A percentile compares a stretch with the other conserved stretches of the same genome.
Conservation (phyloP, 805 yeast genomes). For the Nakazawaea populi region DNA sequence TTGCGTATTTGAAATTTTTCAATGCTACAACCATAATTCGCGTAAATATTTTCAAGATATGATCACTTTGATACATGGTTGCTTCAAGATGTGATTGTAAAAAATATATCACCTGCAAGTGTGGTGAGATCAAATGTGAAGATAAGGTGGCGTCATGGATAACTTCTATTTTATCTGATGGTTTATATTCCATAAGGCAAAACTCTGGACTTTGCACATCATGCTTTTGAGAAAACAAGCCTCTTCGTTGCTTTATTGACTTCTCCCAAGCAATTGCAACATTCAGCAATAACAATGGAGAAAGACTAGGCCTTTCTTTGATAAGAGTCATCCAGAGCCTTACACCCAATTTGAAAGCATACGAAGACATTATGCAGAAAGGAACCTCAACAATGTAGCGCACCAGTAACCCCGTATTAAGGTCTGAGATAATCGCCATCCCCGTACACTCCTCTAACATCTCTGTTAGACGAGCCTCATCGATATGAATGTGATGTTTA, state of each 20-base stretch:
- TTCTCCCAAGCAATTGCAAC: constrained; percentile 65
- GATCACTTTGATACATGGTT: constrained; percentile 63
- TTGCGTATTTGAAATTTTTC: constrained; percentile 45
- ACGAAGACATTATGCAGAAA: constrained; percentile 56
- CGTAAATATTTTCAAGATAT: constrained; percentile 63
- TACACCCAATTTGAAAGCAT: constrained; percentile 56
- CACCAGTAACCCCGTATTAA: constrained; percentile 39
- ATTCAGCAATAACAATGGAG: constrained; percentile 60
- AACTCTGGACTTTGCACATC: constrained; percentile 60
- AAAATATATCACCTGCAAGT: constrained; percentile 58
- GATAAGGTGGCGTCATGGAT: constrained; percentile 46
- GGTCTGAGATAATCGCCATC: constrained; percentile 30
- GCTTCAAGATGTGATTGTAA: constrained; percentile 79
- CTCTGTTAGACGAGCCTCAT: constrained; percentile 29
- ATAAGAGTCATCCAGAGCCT: constrained; percentile 78
- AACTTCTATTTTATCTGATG: constrained; percentile 62
- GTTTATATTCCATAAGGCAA: constrained; percentile 81
- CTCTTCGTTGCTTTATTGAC: constrained; percentile 51
- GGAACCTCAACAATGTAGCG: constrained; percentile 62
- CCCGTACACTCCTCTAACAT: constrained; percentile 37
- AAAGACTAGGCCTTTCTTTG: constrained; percentile 55
- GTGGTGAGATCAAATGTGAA: constrained; percentile 54
- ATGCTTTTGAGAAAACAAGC: constrained; percentile 53
- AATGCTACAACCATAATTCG: constrained; percentile 54
- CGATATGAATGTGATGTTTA: constrained; percentile 13